phyloP scores from a whole-genome alignment of 2,329 filamentous ascomycete genomes.

The Pyrenochaeta sp. region DNA sequence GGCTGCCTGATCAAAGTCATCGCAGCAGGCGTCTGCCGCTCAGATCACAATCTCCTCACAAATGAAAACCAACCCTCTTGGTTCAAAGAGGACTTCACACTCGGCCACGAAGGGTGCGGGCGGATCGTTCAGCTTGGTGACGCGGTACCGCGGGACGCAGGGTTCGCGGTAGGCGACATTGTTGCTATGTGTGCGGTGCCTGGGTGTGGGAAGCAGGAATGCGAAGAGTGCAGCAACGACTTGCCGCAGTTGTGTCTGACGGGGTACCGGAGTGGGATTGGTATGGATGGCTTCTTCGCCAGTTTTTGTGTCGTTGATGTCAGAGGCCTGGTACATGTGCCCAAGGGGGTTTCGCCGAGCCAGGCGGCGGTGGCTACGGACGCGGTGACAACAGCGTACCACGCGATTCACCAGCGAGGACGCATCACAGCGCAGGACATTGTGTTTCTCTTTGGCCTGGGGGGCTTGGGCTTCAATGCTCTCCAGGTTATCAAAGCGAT shows the following conservation, averaged over 20 bases:
- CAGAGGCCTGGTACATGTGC: slow-evolving; percentile 21
- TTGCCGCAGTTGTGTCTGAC: slow-evolving; percentile 20
- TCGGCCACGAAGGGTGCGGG: slow-evolving; percentile 30
- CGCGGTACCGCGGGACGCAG: slow-evolving; percentile 6
- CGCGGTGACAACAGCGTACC: slow-evolving; percentile 31
- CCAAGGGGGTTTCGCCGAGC: slow-evolving; percentile 19
- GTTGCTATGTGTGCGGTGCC: slow-evolving; percentile 26
- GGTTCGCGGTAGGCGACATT: slow-evolving; percentile 20
- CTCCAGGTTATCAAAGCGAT: slow-evolving; percentile 26
- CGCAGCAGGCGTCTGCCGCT: slow-evolving; percentile 28
- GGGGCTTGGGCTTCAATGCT: slow-evolving; percentile 30
- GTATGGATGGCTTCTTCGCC: slow-evolving; percentile 25
- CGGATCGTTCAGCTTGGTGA: slow-evolving; percentile 17
- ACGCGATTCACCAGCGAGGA: slow-evolving; percentile 26
- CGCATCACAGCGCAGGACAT: slow-evolving; percentile 16
- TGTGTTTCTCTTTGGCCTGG: slow-evolving; percentile 30
- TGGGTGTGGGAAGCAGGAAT: slow-evolving; percentile 19
- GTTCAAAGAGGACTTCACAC: slow-evolving; percentile 25
- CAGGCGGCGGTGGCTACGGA: slow-evolving; percentile 30
- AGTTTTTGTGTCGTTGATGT: slow-evolving; percentile 23
- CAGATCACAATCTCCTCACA: slow-evolving; percentile 28
- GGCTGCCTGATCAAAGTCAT: slow-evolving; percentile 25
- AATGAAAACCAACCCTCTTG: slow-evolving; percentile 28
- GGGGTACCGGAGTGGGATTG: slow-evolving; percentile 25
- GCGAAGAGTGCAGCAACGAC: slow-evolving; percentile 22